Percentiles rank a stretch among this genome's conserved stretches.
Evolutionary conservation across 306 rosid species (phyloP).

Genomic region (Vigna angularis): DNA sequence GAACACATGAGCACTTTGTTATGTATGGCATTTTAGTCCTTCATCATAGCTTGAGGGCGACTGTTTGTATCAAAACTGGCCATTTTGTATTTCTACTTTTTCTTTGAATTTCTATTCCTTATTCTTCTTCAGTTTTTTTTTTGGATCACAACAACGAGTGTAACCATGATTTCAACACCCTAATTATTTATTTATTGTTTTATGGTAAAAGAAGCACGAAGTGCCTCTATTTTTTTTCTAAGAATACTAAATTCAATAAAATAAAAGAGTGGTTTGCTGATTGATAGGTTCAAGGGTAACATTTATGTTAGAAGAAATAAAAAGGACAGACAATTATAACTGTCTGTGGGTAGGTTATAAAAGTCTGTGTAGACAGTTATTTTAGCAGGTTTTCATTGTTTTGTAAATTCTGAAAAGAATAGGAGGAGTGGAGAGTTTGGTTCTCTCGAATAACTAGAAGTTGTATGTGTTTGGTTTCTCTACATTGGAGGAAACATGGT

Average conservation of each 20-base stretch:
- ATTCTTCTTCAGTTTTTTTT: neutral
- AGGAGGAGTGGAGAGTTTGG: too few relatives aligned
- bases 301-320: too few relatives aligned
- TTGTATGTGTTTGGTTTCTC: too few relatives aligned
- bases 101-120: constrained; percentile 12
- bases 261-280: neutral
- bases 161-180: constrained; percentile 12
- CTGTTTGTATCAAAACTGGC: constrained; percentile 1
- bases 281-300: too few relatives aligned
- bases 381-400: too few relatives aligned
- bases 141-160: constrained; percentile 1
- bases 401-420: too few relatives aligned
- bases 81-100: constrained; percentile 12
- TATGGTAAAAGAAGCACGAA: neutral
- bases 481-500: too few relatives aligned
- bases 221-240: neutral
- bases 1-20: constrained; percentile 3
- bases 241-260: too few relatives aligned
- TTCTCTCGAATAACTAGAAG: too few relatives aligned
- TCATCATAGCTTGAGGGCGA: constrained; percentile 19
- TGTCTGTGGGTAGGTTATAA: too few relatives aligned
- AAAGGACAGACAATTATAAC: too few relatives aligned
- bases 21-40: constrained; percentile 9
- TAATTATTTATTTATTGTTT: constrained; percentile 6
- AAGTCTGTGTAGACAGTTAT: too few relatives aligned